These are phyloP conservation scores for Ceratocystis diversiconidia DNA, from an alignment of 2,329 filamentous ascomycete genomes.

Conservation along the genomic window DNA sequence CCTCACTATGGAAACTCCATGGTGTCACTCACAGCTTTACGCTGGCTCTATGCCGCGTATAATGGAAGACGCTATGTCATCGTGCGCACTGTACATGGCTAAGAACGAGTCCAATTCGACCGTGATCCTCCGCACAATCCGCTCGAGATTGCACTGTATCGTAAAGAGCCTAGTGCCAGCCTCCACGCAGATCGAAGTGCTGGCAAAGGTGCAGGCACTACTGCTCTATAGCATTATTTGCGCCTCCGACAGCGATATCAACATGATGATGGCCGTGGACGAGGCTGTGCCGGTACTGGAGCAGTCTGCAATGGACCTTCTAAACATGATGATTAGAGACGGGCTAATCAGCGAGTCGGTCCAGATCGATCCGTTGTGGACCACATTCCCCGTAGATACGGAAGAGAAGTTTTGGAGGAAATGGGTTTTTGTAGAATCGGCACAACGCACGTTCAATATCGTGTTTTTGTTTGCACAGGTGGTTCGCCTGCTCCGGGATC, in stretches of 20 bases:
- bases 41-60: conserved; percentile 35
- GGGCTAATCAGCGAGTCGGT: neutral
- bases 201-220: conserved; percentile 31
- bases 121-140: conserved; percentile 36
- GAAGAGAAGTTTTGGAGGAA: conserved; percentile 34
- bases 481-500: conserved; percentile 26
- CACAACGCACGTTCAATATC: conserved; percentile 37
- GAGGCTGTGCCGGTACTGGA: conserved; percentile 20
- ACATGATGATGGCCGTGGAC: conserved; percentile 24
- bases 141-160: conserved; percentile 32
- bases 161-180: conserved; percentile 23
- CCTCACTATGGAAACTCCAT: conserved; percentile 35
- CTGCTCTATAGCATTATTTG: conserved; percentile 34
- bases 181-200: conserved; percentile 22
- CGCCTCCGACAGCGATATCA: conserved; percentile 31
- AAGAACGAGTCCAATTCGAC: conserved; percentile 35
- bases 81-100: conserved; percentile 38
- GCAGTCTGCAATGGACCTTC: neutral
- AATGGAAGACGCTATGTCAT: conserved; percentile 39
- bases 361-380: neutral
- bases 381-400: conserved; percentile 27
- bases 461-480: conserved; percentile 32
- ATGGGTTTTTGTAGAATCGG: conserved; percentile 41
- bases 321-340: neutral
- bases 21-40: conserved; percentile 40